phyloP scores from a whole-genome alignment of 2,329 filamentous ascomycete genomes.

The Lecanicillium sp. region DNA sequence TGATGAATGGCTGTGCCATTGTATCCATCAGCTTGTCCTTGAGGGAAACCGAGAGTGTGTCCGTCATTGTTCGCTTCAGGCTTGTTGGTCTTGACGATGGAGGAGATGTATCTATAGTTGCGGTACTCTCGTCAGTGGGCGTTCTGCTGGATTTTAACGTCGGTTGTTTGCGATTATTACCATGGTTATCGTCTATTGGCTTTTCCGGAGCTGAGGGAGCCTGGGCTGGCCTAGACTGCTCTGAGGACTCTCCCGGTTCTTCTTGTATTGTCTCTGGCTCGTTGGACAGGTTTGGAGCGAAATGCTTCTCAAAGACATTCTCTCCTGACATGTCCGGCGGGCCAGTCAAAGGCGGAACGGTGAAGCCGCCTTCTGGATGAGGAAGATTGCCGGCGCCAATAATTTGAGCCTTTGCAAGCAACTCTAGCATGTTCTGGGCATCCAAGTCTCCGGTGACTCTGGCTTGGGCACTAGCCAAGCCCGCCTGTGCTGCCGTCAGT shows the following conservation, averaged over 20 bases:
- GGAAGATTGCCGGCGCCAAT: constrained; percentile 59
- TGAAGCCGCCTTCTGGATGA: constrained; percentile 32
- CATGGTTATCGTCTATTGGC: constrained; percentile 13
- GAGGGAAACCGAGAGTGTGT: constrained; percentile 64
- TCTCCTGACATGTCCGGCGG: constrained; percentile 64
- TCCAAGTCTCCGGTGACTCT: constrained; percentile 76
- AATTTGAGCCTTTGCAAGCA: constrained; percentile 73
- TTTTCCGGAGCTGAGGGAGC: constrained; percentile 11
- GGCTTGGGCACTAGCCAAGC: constrained; percentile 75
- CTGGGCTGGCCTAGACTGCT: constrained; percentile 2
- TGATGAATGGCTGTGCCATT: constrained; percentile 71
- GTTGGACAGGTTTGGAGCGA: constrained; percentile 49
- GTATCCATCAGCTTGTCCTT: constrained; percentile 81
- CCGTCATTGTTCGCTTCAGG: constrained; percentile 82
- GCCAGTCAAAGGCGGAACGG: constrained; percentile 62
- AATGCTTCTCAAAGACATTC: constrained; percentile 81
- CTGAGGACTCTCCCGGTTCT: constrained; percentile 10
- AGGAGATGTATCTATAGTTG: constrained; percentile 38
- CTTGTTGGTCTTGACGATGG: constrained; percentile 53
- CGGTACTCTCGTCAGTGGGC: constrained; percentile 47
- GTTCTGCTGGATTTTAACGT: constrained; percentile 41
- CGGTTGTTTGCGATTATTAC: constrained; percentile 21
- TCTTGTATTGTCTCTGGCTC: constrained; percentile 27
- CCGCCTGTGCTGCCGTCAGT: constrained; percentile 55
- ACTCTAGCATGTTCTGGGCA: constrained; percentile 82